Evolutionary conservation across 352 stramenopile species (phyloP).

Genomic region (Achlya hypogyna): DNA sequence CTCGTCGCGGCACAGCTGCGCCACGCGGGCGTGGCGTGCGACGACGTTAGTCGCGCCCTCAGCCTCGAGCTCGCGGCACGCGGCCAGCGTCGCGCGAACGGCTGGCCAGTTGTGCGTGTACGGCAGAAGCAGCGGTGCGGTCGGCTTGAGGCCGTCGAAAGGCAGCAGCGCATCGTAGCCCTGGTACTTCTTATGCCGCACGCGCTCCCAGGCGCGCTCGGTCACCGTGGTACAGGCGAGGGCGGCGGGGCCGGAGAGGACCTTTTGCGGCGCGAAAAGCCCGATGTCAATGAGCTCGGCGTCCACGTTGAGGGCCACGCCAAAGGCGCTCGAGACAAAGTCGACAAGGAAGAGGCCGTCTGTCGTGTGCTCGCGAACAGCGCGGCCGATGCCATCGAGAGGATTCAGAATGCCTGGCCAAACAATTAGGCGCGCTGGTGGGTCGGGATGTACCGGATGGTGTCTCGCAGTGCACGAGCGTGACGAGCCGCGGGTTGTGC

Average conservation of each 20-base stretch:
- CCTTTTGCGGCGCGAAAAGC: constrained; percentile 38
- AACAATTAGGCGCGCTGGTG: neutral
- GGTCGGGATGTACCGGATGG: constrained; percentile 23
- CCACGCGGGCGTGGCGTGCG: constrained; percentile 30
- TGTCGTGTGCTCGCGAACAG: constrained; percentile 32
- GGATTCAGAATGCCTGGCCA: constrained; percentile 30
- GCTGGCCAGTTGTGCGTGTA: constrained; percentile 57
- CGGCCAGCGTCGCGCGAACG: constrained; percentile 32
- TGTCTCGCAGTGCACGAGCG: constrained; percentile 46
- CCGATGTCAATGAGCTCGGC: constrained; percentile 38
- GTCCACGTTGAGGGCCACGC: constrained; percentile 32
- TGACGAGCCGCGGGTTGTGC: constrained; percentile 39
- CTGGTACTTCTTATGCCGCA: constrained; percentile 32
- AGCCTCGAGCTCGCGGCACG: constrained; percentile 29
- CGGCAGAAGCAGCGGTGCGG: constrained; percentile 32
- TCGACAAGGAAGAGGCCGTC: constrained; percentile 46
- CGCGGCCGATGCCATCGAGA: constrained; percentile 33
- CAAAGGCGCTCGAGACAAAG: constrained; percentile 42
- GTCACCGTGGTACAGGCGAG: constrained; percentile 40
- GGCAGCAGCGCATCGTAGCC: constrained; percentile 43
- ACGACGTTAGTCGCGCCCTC: constrained; percentile 28
- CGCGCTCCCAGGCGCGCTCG: constrained; percentile 36
- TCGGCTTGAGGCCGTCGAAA: constrained; percentile 29
- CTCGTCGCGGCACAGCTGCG: constrained; percentile 28
- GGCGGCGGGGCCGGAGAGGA: constrained; percentile 33